A percentile compares a stretch with the other conserved stretches of the same genome.
Evolutionary conservation across 2,329 filamentous ascomycete species (phyloP).

Genomic region (Monosporascus sp.): DNA sequence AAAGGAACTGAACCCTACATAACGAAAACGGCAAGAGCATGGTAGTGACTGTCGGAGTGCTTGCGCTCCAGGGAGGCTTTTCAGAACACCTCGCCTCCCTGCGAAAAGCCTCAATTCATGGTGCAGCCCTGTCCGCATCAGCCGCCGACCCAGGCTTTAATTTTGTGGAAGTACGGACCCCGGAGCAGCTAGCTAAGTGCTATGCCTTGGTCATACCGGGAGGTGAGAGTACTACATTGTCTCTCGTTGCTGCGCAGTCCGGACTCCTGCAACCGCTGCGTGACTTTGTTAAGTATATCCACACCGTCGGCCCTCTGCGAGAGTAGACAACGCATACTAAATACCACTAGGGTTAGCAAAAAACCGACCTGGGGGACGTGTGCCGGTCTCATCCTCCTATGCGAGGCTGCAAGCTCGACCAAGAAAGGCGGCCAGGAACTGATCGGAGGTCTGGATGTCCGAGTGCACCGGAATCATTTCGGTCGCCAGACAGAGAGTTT

Average conservation of each 20-base stretch:
- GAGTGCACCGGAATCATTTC: conserved; percentile 92
- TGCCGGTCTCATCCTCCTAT: conserved; percentile 86
- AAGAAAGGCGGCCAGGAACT: conserved; percentile 91
- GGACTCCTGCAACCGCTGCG: conserved; percentile 77
- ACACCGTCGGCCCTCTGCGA: not conserved
- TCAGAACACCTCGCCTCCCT: conserved; percentile 79
- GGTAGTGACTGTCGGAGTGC: conserved; percentile 51
- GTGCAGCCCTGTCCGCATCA: conserved; percentile 25
- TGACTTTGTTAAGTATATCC: conserved; percentile 79
- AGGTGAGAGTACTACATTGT: conserved; percentile 91
- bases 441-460: conserved; percentile 84
- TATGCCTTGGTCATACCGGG: conserved; percentile 86
- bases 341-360: conserved; percentile 54
- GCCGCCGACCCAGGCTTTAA: conserved; percentile 34
- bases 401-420: conserved; percentile 79
- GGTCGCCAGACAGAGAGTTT: conserved; percentile 92
- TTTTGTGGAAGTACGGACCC: conserved; percentile 77
- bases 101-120: conserved; percentile 55
- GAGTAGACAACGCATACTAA: not conserved
- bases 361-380: conserved; percentile 95
- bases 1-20: too few relatives aligned
- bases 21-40: conserved; percentile 9
- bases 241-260: conserved; percentile 76
- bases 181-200: conserved; percentile 64
- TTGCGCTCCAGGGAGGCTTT: conserved; percentile 88